phyloP scores from a whole-genome alignment of 352 stramenopile genomes.

The Pythium pyrilobum region DNA sequence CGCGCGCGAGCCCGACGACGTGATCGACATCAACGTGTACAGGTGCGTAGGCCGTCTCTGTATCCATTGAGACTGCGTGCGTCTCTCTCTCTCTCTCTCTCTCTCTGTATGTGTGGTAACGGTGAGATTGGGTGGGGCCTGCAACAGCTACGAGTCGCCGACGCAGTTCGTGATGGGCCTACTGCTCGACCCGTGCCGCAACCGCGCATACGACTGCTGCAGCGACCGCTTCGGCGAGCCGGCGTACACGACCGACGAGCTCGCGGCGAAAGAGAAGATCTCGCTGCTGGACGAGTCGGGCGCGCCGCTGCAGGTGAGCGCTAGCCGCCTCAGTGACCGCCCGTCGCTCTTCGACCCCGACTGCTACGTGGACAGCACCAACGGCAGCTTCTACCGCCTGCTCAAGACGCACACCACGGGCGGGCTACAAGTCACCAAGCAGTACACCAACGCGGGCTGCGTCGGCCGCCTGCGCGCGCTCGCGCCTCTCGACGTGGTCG shows the following conservation, averaged over 20 bases:
- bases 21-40: conserved; percentile 69
- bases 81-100: background rate
- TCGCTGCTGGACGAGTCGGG: conserved; percentile 67
- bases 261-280: conserved; percentile 46
- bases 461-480: conserved; percentile 45
- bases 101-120: background rate
- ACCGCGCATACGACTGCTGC: conserved; percentile 58
- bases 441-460: conserved; percentile 51
- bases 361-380: conserved; percentile 57
- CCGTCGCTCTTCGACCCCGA: conserved; percentile 63
- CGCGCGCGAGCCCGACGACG: conserved; percentile 28
- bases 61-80: background rate
- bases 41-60: conserved; percentile 25
- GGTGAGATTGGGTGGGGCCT: background rate
- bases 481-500: conserved; percentile 38
- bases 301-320: conserved; percentile 39
- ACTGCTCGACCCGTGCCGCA: conserved; percentile 75
- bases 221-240: conserved; percentile 76
- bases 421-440: conserved; percentile 38
- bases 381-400: conserved; percentile 46
- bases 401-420: conserved; percentile 43
- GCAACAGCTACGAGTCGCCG: conserved; percentile 35
- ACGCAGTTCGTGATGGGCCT: conserved; percentile 75
- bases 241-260: conserved; percentile 33
- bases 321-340: conserved; percentile 65